Evolutionary conservation across 306 rosid species (phyloP).

Genomic region (Styphnolobium japonicum): DNA sequence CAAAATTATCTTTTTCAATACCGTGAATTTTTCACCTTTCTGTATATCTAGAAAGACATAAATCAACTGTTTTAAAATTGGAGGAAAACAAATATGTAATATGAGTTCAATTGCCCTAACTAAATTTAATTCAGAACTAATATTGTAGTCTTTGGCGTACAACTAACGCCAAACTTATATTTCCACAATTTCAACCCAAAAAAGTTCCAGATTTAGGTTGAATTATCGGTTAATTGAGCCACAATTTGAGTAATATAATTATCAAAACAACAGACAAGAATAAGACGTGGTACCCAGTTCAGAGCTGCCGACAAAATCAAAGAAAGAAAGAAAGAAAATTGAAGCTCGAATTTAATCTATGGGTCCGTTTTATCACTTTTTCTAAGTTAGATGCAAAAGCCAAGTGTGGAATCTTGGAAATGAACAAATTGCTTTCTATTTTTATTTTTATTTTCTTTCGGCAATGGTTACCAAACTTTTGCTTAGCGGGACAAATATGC

Average conservation of each 20-base stretch:
- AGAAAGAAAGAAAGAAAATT: background rate
- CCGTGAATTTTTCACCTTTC: too few species aligned
- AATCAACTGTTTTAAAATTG: too few species aligned
- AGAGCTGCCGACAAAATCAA: constrained; percentile 28
- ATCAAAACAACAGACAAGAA: background rate
- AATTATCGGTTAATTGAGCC: background rate
- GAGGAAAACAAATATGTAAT: too few species aligned
- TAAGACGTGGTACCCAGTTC: background rate
- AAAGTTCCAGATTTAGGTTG: background rate
- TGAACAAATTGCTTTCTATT: background rate
- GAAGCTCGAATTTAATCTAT: background rate
- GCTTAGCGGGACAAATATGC: background rate
- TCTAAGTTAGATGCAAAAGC: background rate
- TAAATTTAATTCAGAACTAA: background rate
- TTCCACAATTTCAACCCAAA: too few species aligned
- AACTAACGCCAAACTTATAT: too few species aligned
- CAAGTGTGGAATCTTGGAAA: constrained; percentile 8
- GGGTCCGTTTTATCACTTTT: background rate
- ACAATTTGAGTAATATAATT: background rate
- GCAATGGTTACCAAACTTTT: constrained; percentile 4
- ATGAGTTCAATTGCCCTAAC: background rate
- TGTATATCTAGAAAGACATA: too few species aligned
- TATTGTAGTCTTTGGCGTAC: background rate
- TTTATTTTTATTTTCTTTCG: background rate
- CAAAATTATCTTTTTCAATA: too few species aligned